Base-by-base conservation (phyloP, 2,329 filamentous ascomycete species). In the Myotisia sp. region DNA sequence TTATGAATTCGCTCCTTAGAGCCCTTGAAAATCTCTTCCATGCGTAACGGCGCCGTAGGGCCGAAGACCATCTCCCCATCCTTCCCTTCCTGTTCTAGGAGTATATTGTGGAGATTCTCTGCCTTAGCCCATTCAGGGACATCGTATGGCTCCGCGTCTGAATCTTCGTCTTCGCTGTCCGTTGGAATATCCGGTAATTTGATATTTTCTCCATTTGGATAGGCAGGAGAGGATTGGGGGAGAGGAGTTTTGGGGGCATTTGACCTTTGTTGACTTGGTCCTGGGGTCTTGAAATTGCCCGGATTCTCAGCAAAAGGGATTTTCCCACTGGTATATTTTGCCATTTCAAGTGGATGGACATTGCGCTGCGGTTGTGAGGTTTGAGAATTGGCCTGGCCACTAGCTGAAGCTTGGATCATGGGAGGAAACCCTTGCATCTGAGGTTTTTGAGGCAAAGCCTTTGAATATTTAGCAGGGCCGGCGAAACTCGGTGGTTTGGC, bases 1-100 rank as follows among this genome's bases (percentile, higher is more conserved):
- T 84, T 82, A 64, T 82, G 81, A 55, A 81, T 75, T 43, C 79
- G 67, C 37, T 87, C 84, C 55, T 85, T 85, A 57, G 80, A 86
- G 55, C 85, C 83, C 58, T 71, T 79, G 60, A 98, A 98, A 20
- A 94, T 85, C 53, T 95, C 86, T 50, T 98, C 92, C 78, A 98
- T 90, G 50, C 84, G 83, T 44, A 98, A 67, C 8, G 85, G 82
- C 7, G 72, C 77, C 16, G 92, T 84, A 0, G 83, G 81, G 0
- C 90, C 90, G 51, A 98, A 98, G 34, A 98, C 81, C 0, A 85
- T 83, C 48, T 98, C 85, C 45, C 90, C 53, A 34, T 58, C 57
- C 43, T 54, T 70, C 6, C 75, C 72, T 55, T 98, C 86, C 54
- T 98, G 92, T 32, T 74, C 68, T 38, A 78, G 70, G 17, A 98